phyloP scores from a whole-genome alignment of 2,329 filamentous ascomycete species.

The Ophiosphaerella herpotricha region DNA sequence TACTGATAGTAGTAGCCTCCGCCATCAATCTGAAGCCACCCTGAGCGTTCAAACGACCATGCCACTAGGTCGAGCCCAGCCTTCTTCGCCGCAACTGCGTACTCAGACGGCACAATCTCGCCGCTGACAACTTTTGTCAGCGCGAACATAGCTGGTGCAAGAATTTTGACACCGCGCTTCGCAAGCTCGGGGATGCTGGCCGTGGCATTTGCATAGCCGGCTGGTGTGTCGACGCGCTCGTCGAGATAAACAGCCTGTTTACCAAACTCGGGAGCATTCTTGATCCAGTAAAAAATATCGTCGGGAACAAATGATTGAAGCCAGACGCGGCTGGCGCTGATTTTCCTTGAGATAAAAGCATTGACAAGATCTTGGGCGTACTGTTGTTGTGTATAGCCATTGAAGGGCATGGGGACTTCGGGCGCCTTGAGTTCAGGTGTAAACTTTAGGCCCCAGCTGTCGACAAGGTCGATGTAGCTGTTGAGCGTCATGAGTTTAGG shows the following conservation, averaged over 20 bases:
- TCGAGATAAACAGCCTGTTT: constrained; percentile 69
- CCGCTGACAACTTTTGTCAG: constrained; percentile 58
- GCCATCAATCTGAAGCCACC: constrained; percentile 59
- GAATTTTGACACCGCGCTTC: constrained; percentile 62
- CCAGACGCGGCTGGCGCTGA: constrained; percentile 50
- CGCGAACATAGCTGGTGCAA: constrained; percentile 67
- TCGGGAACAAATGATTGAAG: constrained; percentile 69
- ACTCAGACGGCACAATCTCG: constrained; percentile 65
- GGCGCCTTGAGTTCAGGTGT: constrained; percentile 62
- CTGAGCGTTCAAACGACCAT: constrained; percentile 71
- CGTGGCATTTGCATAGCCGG: constrained; percentile 59
- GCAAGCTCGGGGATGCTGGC: constrained; percentile 62
- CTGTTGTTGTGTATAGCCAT: constrained; percentile 66
- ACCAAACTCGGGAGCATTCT: constrained; percentile 64
- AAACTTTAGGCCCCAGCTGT: constrained; percentile 62
- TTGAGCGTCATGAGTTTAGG: constrained; percentile 64
- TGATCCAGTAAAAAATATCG: constrained; percentile 70
- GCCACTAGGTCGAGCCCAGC: constrained; percentile 68
- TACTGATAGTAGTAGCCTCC: constrained; percentile 48
- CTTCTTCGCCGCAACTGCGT: constrained; percentile 64
- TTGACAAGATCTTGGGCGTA: constrained; percentile 67
- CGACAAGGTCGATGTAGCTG: constrained; percentile 65
- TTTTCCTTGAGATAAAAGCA: constrained; percentile 45
- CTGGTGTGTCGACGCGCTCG: constrained; percentile 57
- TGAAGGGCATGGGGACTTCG: constrained; percentile 72